Evolutionary conservation across 2,329 filamentous ascomycete genomes (phyloP).

Genomic region (Calonectria montana): DNA sequence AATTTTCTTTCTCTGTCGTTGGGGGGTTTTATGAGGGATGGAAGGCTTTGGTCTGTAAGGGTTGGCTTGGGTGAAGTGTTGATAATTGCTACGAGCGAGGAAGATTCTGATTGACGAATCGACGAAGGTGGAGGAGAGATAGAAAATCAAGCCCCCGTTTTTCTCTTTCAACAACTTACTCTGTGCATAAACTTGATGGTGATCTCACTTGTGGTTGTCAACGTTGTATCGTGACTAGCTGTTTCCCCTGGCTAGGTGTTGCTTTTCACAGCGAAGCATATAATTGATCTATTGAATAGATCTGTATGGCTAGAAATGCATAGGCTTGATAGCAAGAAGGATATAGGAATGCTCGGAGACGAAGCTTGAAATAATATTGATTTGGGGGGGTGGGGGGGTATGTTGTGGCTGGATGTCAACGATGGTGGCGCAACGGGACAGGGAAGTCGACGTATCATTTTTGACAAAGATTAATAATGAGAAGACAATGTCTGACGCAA

Average conservation of each 20-base stretch:
- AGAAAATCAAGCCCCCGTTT: neutral
- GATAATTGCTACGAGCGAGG: slow-evolving; percentile 17
- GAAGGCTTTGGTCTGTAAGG: slow-evolving; percentile 2
- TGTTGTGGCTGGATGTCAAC: too few species aligned
- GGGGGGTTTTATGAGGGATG: neutral
- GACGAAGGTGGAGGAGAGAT: neutral
- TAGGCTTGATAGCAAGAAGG: too few species aligned
- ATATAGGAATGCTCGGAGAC: too few species aligned
- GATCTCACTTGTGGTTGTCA: neutral
- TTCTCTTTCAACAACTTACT: neutral
- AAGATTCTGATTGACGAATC: slow-evolving; percentile 7
- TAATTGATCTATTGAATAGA: too few species aligned
- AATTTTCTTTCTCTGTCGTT: slow-evolving; percentile 5
- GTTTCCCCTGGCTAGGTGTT: too few species aligned
- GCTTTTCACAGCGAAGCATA: too few species aligned
- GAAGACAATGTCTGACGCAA: neutral
- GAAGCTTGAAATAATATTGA: too few species aligned
- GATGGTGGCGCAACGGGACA: too few species aligned
- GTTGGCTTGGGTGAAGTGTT: slow-evolving; percentile 5
- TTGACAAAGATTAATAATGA: neutral
- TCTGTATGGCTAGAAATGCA: too few species aligned
- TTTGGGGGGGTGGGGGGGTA: too few species aligned
- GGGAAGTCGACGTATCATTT: too few species aligned
- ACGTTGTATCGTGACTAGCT: neutral
- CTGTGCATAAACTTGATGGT: too few species aligned